A percentile compares a stretch with the other conserved stretches of the same genome.
These are phyloP conservation scores for Collybiopsis luxurians DNA, from an alignment of 768 basidiomycete species.

Conservation along the genomic window DNA sequence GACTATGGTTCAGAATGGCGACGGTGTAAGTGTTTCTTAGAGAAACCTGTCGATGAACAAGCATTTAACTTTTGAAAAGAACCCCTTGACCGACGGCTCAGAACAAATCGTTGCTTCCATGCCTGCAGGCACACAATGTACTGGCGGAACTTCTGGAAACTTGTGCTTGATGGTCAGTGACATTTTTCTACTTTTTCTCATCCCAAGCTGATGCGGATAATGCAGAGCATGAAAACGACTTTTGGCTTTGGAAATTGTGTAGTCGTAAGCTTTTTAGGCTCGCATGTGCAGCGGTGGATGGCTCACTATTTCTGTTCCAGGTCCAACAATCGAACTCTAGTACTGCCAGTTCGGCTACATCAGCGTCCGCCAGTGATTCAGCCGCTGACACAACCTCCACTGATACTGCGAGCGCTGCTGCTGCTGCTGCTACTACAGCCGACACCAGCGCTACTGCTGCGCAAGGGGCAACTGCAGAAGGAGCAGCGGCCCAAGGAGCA, in stretches of 20 bases:
- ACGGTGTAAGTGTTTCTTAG: constrained; percentile 10
- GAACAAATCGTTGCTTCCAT: constrained; percentile 23
- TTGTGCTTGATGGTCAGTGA: constrained; percentile 22
- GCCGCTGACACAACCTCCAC: too few relatives aligned
- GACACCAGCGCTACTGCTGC: too few relatives aligned
- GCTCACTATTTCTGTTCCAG: constrained; percentile 11
- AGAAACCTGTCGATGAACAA: neutral
- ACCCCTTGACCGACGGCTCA: constrained; percentile 17
- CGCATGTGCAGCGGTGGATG: constrained; percentile 1
- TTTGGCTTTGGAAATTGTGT: constrained; percentile 35
- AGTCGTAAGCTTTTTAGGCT: constrained; percentile 9
- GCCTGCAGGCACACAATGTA: constrained; percentile 25
- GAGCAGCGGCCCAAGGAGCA: neutral
- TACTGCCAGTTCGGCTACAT: neutral
- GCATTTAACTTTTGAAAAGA: constrained; percentile 8
- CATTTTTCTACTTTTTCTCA: neutral
- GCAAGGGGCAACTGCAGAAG: too few relatives aligned
- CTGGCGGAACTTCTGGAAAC: constrained; percentile 22
- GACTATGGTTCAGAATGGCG: constrained; percentile 15
- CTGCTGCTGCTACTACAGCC: too few relatives aligned
- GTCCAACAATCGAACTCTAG: constrained; percentile 8
- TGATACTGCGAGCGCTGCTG: constrained; percentile 13
- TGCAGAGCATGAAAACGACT: constrained; percentile 22
- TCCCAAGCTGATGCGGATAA: neutral
- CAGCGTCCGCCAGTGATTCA: too few relatives aligned